Percentiles rank a stretch among this genome's conserved stretches.
Conservation (phyloP, 2,329 filamentous ascomycete species). For the Blumeriella jaapii region DNA sequence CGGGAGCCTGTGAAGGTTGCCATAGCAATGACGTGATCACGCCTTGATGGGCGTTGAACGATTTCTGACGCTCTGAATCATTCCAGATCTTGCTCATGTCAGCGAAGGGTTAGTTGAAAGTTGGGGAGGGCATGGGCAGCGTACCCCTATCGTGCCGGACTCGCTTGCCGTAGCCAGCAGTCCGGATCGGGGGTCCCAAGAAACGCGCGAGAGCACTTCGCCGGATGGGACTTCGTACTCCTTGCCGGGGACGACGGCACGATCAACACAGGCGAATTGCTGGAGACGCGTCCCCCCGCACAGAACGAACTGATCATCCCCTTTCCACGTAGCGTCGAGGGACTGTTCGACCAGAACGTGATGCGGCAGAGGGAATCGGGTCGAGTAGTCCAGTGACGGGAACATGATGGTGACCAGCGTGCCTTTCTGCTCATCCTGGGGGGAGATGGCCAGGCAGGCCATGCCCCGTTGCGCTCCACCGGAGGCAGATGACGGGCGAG, state of each 20-base stretch:
- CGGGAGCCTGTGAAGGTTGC: constrained; percentile 41
- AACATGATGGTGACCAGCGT: constrained; percentile 44
- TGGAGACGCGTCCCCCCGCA: constrained; percentile 45
- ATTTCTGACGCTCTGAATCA: constrained; percentile 38
- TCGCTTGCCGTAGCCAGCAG: constrained; percentile 48
- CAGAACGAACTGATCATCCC: constrained; percentile 44
- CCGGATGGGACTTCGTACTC: constrained; percentile 43
- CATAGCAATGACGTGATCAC: constrained; percentile 46
- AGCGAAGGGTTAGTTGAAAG: constrained; percentile 30
- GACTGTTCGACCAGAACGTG: constrained; percentile 40
- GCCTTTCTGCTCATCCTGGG: constrained; percentile 39
- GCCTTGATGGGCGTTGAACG: constrained; percentile 48
- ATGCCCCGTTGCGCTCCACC: constrained; percentile 47
- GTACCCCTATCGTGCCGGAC: constrained; percentile 48
- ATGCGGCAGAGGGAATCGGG: constrained; percentile 37
- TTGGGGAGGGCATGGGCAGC: constrained; percentile 18
- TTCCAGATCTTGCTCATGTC: constrained; percentile 24
- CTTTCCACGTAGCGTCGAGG: constrained; percentile 49
- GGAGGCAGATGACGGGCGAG: constrained; percentile 49
- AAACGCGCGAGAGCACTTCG: constrained; percentile 42
- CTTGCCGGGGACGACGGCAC: constrained; percentile 34
- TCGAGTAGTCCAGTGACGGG: constrained; percentile 10
- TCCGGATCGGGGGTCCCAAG: constrained; percentile 42
- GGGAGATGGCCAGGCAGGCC: constrained; percentile 45
- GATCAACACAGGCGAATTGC: constrained; percentile 36